Conservation (phyloP, 2,329 filamentous ascomycete genomes). For the Colletotrichum navitas region DNA sequence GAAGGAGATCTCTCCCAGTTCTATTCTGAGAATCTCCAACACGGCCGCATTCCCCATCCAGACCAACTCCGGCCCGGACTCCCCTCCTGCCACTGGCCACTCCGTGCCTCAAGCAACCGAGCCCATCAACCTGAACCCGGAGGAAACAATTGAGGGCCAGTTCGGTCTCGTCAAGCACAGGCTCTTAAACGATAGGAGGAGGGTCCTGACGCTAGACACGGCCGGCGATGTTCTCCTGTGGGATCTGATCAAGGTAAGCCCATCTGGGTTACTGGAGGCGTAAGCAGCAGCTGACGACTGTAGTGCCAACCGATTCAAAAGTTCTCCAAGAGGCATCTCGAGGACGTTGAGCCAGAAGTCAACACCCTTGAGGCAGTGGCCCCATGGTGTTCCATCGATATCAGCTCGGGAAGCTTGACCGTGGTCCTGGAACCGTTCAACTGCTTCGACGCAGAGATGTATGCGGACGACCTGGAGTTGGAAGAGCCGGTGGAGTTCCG, state of each 20-base stretch:
- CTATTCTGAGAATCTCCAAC: constrained; percentile 86
- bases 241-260: constrained; percentile 85
- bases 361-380: constrained; percentile 91
- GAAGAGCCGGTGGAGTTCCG: constrained; percentile 83
- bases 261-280: background rate
- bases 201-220: constrained; percentile 92
- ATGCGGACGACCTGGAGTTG: constrained; percentile 87
- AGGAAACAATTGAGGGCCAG: constrained; percentile 92
- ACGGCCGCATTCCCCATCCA: constrained; percentile 80
- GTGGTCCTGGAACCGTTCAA: constrained; percentile 94
- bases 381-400: constrained; percentile 96
- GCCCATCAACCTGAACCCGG: constrained; percentile 76
- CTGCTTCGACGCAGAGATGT: constrained; percentile 97
- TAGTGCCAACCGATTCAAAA: constrained; percentile 88
- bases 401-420: constrained; percentile 89
- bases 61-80: constrained; percentile 66
- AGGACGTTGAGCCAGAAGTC: constrained; percentile 88
- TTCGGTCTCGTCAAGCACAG: constrained; percentile 95
- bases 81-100: constrained; percentile 52
- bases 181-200: constrained; percentile 88
- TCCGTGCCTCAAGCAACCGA: constrained; percentile 50
- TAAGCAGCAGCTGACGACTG: constrained; percentile 40
- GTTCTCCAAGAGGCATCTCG: constrained; percentile 94
- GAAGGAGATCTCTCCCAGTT: constrained; percentile 80
- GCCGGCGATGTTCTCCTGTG: constrained; percentile 94